Evolutionary conservation across 441 rosid species (phyloP).

Genomic region (Eruca vesicaria): DNA sequence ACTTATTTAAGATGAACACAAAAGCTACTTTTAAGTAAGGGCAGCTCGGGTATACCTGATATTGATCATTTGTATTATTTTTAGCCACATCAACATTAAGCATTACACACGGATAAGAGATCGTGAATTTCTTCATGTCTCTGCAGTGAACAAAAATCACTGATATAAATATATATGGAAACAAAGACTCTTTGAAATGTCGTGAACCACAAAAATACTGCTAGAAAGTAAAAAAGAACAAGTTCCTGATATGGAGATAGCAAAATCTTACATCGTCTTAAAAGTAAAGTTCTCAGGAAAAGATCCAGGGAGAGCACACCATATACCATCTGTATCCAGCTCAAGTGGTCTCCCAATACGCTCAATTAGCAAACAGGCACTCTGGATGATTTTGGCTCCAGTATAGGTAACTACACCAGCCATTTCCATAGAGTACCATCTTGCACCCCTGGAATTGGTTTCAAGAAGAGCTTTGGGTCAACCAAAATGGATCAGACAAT

Average conservation of each 20-base stretch:
- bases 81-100: slow-evolving; percentile 97
- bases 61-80: slow-evolving; percentile 96
- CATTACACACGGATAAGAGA: slow-evolving; percentile 99
- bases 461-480: slow-evolving; percentile 31
- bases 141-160: slow-evolving; percentile 46
- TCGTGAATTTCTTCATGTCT: slow-evolving; percentile 84
- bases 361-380: slow-evolving; percentile 92
- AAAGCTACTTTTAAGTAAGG: slow-evolving; percentile 5
- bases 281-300: slow-evolving; percentile 98
- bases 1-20: slow-evolving; percentile 10
- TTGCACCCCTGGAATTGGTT: slow-evolving; percentile 81
- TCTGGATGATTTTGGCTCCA: slow-evolving; percentile 99
- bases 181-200: background rate
- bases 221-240: background rate
- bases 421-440: slow-evolving; percentile 99
- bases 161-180: background rate
- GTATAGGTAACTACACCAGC: slow-evolving; percentile 99
- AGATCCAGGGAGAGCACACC: slow-evolving; percentile 97
- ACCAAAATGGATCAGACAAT: slow-evolving; percentile 20
- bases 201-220: background rate
- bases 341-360: slow-evolving; percentile 99
- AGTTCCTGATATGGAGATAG: slow-evolving; percentile 14
- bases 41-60: slow-evolving; percentile 63
- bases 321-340: slow-evolving; percentile 98
- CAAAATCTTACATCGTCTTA: slow-evolving; percentile 74